Base-by-base conservation (phyloP, 768 basidiomycete species). In the Mrakia gelida region DNA sequence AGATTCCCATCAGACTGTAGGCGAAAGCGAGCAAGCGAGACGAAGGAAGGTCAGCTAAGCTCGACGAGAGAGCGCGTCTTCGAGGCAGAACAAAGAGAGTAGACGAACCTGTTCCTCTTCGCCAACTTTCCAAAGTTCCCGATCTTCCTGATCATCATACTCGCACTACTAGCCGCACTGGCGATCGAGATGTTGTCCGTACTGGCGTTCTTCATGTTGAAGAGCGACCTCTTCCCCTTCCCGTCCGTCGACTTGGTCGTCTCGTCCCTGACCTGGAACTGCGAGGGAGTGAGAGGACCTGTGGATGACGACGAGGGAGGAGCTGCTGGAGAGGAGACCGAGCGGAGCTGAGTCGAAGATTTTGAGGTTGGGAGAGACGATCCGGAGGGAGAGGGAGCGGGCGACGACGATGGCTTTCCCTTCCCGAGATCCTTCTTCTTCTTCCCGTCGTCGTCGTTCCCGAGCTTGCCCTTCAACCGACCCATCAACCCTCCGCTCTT, bases 141-240 rank as follows among this genome's bases (percentile, higher is more conserved):
- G 68, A 98, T 90, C 86, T 97, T 98, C 80, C 95, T 89, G 81
- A 97, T 95, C 89, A 98, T 96, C 84, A 98, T 92, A 63, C 92
- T 94, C 30, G 96, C 96, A 72, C 92, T 93, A 80, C 92, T 93
- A 81, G 97, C 95, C 65, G 96, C 97, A 11, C 93, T 95, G 28
- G 91, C 92, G 56, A 98, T 88, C 38, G 95, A 97, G 80, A 98
- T 96, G 84, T 96, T 97, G 84, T 96, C 95, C 62, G 93, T 95
- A 75, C 91, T 92, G 62, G 90, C 89, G 83, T 97, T 96, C 80
- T 91, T 90, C 80, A 92, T 89, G 84, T 94, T 97, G 88, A 98
- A 95, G 80, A 98, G 83, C 30, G 90, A 88, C 62, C 90, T 68
- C 78, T 79, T 34, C 34, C 80, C 59, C 41, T 78, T 73, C 52